Evolutionary conservation across 1,139 yeast species (phyloP).

Genomic region (Hyphopichia fennica): DNA sequence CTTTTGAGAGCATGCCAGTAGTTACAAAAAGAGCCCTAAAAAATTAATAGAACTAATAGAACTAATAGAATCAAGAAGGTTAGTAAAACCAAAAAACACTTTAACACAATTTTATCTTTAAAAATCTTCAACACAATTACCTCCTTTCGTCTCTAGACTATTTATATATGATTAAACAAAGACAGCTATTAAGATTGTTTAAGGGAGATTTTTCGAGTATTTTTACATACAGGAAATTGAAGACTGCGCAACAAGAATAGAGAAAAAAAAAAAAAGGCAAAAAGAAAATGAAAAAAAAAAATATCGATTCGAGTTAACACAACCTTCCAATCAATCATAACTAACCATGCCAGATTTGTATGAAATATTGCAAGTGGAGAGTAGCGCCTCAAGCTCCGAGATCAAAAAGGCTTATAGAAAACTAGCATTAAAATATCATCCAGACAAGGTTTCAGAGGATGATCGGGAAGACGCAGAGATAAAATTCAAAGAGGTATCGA

Average conservation of each 20-base stretch:
- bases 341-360: conserved; percentile 44
- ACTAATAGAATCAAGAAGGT: no score
- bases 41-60: no score
- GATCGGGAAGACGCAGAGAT: conserved; percentile 67
- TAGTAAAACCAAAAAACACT: no score
- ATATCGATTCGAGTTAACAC: neutral
- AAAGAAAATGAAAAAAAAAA: neutral
- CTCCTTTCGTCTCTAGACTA: no score
- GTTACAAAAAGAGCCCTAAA: no score
- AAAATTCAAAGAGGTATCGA: conserved; percentile 71
- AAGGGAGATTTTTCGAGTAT: neutral
- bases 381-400: conserved; percentile 62
- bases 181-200: neutral
- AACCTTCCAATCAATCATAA: neutral
- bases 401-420: conserved; percentile 77
- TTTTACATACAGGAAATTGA: neutral
- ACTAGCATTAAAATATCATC: conserved; percentile 73
- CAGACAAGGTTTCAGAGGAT: conserved; percentile 74
- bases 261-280: neutral
- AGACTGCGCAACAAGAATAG: neutral
- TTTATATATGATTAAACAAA: no score
- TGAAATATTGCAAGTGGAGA: conserved; percentile 65
- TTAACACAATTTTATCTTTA: no score
- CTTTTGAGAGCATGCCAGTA: no score
- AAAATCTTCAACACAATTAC: no score